Percentiles rank a stretch among this genome's conserved stretches.
phyloP scores from a whole-genome alignment of 2,329 filamentous ascomycete genomes.

The Tolypocladium endophyticum region DNA sequence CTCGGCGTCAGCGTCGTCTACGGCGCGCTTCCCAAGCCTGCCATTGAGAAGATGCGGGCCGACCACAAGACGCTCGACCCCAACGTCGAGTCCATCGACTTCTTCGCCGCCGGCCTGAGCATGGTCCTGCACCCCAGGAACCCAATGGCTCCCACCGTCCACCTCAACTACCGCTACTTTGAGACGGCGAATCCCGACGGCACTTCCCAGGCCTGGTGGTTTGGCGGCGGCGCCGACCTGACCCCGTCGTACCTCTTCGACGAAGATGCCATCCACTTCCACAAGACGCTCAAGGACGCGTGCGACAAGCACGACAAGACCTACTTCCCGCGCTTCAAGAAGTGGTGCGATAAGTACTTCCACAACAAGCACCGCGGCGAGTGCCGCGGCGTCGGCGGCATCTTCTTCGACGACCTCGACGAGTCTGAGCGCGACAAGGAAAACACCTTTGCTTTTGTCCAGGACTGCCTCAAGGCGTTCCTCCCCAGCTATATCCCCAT shows the following conservation, averaged over 20 bases:
- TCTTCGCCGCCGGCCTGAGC: slow-evolving; percentile 90
- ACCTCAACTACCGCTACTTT: slow-evolving; percentile 98
- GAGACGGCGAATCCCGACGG: slow-evolving; percentile 84
- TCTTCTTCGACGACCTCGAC: slow-evolving; percentile 98
- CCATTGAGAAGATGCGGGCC: slow-evolving; percentile 84
- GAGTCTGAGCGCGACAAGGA: slow-evolving; percentile 78
- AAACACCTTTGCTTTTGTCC: slow-evolving; percentile 79
- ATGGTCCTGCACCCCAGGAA: slow-evolving; percentile 90
- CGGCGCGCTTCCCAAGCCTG: slow-evolving; percentile 74
- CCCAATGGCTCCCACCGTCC: slow-evolving; percentile 94
- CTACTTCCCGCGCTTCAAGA: slow-evolving; percentile 93
- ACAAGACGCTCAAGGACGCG: slow-evolving; percentile 80
- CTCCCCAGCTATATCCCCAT: slow-evolving; percentile 87
- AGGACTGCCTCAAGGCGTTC: slow-evolving; percentile 78
- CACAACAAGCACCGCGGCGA: slow-evolving; percentile 85
- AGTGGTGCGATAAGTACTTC: slow-evolving; percentile 98
- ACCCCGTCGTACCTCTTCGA: slow-evolving; percentile 93
- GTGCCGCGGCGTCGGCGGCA: slow-evolving; percentile 79
- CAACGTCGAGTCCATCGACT: slow-evolving; percentile 73
- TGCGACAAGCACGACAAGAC: slow-evolving; percentile 88
- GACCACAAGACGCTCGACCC: slow-evolving; percentile 86
- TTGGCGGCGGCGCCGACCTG: slow-evolving; percentile 87
- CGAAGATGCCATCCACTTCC: slow-evolving; percentile 95
- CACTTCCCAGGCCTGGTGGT: slow-evolving; percentile 88
- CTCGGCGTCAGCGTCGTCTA: slow-evolving; percentile 95